A percentile compares a stretch with the other conserved stretches of the same genome.
Conservation (phyloP, 2,329 filamentous ascomycete species). For the Xylariaceae sp. region DNA sequence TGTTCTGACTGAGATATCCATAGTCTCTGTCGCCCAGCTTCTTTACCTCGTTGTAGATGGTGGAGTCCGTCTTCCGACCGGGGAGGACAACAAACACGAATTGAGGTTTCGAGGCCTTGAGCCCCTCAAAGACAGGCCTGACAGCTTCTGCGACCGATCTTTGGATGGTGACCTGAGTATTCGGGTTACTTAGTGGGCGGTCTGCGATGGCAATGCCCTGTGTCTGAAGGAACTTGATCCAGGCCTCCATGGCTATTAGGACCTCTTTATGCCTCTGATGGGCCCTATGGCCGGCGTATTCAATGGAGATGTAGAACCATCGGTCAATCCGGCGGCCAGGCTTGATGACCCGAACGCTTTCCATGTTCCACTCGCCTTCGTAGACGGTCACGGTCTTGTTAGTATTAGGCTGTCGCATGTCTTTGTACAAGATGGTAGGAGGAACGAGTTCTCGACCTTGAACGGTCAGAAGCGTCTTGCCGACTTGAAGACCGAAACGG, state of each 20-base stretch:
- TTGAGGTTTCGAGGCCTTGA: conserved; percentile 33
- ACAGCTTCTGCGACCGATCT: conserved; percentile 20
- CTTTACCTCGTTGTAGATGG: conserved; percentile 63
- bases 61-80: conserved; percentile 37
- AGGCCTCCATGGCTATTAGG: conserved; percentile 10
- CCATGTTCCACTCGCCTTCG: conserved; percentile 68
- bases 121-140: conserved; percentile 30
- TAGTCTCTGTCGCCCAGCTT: conserved; percentile 56
- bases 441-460: conserved; percentile 60
- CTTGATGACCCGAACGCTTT: conserved; percentile 48
- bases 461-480: conserved; percentile 62
- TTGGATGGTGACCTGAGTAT: conserved; percentile 9
- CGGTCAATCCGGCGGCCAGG: conserved; percentile 40
- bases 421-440: conserved; percentile 56
- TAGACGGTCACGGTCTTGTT: conserved; percentile 33
- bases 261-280: conserved; percentile 4
- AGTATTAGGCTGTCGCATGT: conserved; percentile 14
- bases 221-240: background rate
- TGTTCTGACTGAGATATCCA: conserved; percentile 66
- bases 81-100: conserved; percentile 59
- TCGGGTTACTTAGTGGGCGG: conserved; percentile 5
- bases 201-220: conserved; percentile 8
- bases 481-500: conserved; percentile 59
- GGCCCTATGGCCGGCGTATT: background rate
- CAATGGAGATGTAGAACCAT: conserved; percentile 48